Evolutionary conservation across 2,329 filamentous ascomycete genomes (phyloP).

Genomic region (Hypoxylon sp.): DNA sequence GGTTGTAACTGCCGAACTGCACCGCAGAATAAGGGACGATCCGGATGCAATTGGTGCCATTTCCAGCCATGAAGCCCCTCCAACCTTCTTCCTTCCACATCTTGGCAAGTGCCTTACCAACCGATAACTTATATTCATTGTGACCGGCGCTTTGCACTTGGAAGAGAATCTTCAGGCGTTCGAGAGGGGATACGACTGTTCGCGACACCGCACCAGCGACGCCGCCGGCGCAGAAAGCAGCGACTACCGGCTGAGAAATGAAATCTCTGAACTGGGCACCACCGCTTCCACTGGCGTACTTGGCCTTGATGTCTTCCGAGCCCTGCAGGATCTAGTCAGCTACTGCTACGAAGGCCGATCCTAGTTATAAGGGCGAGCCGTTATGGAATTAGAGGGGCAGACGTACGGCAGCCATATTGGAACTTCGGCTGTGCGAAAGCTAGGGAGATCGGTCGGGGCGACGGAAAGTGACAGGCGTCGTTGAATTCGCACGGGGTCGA

Average conservation of each 20-base stretch:
- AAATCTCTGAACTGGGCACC: conserved; percentile 58
- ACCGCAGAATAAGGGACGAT: conserved; percentile 99
- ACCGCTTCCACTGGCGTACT: conserved; percentile 47
- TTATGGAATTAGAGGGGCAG: conserved; percentile 25
- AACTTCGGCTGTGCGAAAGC: conserved; percentile 30
- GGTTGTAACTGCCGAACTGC: conserved; percentile 97
- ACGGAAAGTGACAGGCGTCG: conserved; percentile 14
- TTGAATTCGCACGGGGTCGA: conserved; percentile 38
- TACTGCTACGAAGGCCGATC: conserved; percentile 25
- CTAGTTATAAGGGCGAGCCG: conserved; percentile 11
- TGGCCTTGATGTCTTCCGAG: conserved; percentile 49
- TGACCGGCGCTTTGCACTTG: conserved; percentile 92
- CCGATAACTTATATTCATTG: conserved; percentile 93
- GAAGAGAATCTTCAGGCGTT: conserved; percentile 97
- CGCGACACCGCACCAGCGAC: conserved; percentile 96
- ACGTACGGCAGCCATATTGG: conserved; percentile 57
- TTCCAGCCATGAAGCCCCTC: conserved; percentile 97
- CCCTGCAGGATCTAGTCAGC: conserved; percentile 42
- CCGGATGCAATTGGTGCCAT: conserved; percentile 97
- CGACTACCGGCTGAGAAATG: conserved; percentile 85
- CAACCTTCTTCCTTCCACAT: conserved; percentile 99
- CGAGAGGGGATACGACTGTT: conserved; percentile 95
- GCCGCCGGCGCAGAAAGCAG: conserved; percentile 93
- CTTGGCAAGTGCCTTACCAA: conserved; percentile 87
- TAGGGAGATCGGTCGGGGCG: conserved; percentile 25